Conservation (phyloP, 495 filamentous ascomycete genomes). For the Aspergillus sclerotiicarbonarius region DNA sequence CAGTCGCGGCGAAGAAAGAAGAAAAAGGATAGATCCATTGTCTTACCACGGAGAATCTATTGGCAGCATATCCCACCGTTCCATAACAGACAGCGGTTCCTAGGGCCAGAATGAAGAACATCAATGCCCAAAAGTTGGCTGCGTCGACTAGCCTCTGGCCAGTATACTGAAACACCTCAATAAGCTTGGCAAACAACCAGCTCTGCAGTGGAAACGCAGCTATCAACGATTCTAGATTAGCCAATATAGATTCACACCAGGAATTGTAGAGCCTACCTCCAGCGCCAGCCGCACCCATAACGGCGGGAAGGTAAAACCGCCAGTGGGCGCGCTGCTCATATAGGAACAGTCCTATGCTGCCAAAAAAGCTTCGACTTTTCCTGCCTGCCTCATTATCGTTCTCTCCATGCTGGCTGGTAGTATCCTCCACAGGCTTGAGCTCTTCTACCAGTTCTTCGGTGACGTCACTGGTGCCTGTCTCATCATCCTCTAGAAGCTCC, state of each 20-base stretch:
- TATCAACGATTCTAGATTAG: constrained; percentile 54
- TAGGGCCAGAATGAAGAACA: constrained; percentile 60
- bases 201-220: constrained; percentile 34
- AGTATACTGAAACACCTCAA: constrained; percentile 36
- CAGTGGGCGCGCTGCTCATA: constrained; percentile 47
- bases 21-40: too few relatives aligned
- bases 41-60: constrained; percentile 36
- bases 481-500: constrained; percentile 14
- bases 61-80: constrained; percentile 51
- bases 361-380: constrained; percentile 36
- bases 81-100: constrained; percentile 53
- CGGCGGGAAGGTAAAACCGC: constrained; percentile 45
- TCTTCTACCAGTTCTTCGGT: constrained; percentile 39
- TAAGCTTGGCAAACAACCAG: constrained; percentile 33
- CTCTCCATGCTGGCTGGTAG: background rate
- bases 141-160: constrained; percentile 27
- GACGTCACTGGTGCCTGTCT: constrained; percentile 20
- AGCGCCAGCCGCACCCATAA: constrained; percentile 47
- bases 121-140: constrained; percentile 63
- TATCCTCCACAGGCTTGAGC: constrained; percentile 30
- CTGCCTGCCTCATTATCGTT: constrained; percentile 44
- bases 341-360: constrained; percentile 44
- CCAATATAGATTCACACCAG: too few relatives aligned
- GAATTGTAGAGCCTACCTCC: constrained; percentile 43
- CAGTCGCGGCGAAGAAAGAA: too few relatives aligned